These are phyloP conservation scores for Cercophora newfieldiana DNA, from an alignment of 495 filamentous ascomycete species.

Conservation along the genomic window DNA sequence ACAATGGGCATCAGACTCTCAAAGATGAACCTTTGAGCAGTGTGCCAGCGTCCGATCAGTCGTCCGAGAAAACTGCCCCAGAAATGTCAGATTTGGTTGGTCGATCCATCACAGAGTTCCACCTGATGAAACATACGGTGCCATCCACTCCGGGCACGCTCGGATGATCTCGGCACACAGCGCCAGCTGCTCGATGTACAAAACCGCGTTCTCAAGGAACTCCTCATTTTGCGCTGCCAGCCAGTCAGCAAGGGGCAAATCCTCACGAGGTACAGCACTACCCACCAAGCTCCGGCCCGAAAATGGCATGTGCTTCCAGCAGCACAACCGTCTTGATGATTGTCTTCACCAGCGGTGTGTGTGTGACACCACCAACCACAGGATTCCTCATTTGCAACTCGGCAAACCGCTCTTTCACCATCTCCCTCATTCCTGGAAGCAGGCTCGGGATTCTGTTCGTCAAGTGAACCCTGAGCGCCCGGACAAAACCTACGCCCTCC, in stretches of 20 bases:
- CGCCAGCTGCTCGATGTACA: constrained; percentile 1
- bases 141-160: not conserved
- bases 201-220: not conserved
- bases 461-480: not conserved
- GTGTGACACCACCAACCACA: not conserved
- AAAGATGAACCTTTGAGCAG: not conserved
- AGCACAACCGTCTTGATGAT: not conserved
- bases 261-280: not conserved
- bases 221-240: not conserved
- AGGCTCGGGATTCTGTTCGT: not conserved
- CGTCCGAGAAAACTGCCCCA: not conserved
- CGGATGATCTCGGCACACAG: constrained; percentile 10
- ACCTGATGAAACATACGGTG: not conserved
- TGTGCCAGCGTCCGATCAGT: not conserved
- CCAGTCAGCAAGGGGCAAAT: not conserved
- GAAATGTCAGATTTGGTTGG: not conserved
- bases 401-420: not conserved
- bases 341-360: not conserved
- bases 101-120: too few species aligned
- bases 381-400: not conserved
- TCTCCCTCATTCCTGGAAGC: not conserved
- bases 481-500: not conserved
- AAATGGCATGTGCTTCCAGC: not conserved
- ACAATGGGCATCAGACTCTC: constrained; percentile 1
- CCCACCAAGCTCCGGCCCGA: constrained; percentile 3